These are phyloP conservation scores for Coleophoma crateriformis DNA, from an alignment of 2,329 filamentous ascomycete genomes.

Conservation along the genomic window DNA sequence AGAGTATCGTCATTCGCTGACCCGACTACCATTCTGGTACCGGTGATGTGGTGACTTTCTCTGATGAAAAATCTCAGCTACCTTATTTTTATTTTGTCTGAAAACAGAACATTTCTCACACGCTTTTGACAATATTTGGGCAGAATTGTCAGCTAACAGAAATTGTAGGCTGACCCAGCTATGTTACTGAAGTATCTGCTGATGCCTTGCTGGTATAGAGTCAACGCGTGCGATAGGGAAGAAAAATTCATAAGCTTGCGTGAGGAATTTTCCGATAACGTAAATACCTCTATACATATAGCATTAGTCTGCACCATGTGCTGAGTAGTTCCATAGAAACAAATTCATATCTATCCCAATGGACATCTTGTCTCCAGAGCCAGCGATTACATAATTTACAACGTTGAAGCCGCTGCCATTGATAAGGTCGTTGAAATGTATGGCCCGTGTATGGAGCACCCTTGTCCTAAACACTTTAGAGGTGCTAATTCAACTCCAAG, in stretches of 20 bases:
- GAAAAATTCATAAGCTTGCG: slow-evolving; percentile 78
- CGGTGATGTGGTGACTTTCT: slow-evolving; percentile 61
- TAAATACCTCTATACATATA: slow-evolving; percentile 52
- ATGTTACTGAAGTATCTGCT: slow-evolving; percentile 20
- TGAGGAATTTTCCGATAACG: slow-evolving; percentile 79
- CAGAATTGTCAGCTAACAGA: slow-evolving; percentile 16
- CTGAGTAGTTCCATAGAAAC: slow-evolving; percentile 54
- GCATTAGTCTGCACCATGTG: slow-evolving; percentile 22
- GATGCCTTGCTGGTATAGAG: slow-evolving; percentile 47
- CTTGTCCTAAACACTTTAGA: slow-evolving; percentile 2
- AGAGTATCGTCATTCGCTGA: slow-evolving; percentile 74
- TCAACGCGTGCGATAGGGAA: slow-evolving; percentile 90
- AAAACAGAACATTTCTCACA: slow-evolving; percentile 34
- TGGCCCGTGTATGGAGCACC: slow-evolving; percentile 71
- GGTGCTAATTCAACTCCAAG: slow-evolving; percentile 38
- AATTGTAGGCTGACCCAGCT: slow-evolving; percentile 3
- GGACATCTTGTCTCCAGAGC: slow-evolving; percentile 92
- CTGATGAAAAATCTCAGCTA: slow-evolving; percentile 99
- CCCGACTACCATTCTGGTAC: slow-evolving; percentile 72
- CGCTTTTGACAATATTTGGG: slow-evolving; percentile 2
- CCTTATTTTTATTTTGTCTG: slow-evolving; percentile 86
- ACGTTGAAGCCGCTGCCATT: slow-evolving; percentile 90
- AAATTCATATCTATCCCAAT: slow-evolving; percentile 85
- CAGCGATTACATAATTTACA: slow-evolving; percentile 99
- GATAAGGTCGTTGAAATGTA: slow-evolving; percentile 81